A percentile compares a stretch with the other conserved stretches of the same genome.
These are phyloP conservation scores for Linum usitatissimum DNA, from an alignment of 345 rosid genomes.

Conservation along the genomic window DNA sequence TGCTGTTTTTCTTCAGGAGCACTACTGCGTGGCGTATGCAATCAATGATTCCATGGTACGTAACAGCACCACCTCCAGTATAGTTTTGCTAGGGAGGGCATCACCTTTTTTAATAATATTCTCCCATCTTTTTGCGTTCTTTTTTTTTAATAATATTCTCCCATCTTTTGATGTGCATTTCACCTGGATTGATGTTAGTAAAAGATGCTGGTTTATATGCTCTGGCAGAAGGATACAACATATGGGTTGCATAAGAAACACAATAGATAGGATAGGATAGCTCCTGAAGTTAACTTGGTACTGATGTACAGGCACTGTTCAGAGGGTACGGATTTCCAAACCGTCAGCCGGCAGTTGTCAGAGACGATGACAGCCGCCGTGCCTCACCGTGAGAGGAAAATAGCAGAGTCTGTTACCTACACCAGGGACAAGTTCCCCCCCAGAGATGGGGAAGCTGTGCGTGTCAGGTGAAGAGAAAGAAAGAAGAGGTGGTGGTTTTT, in stretches of 20 bases:
- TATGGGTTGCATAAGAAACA: not conserved
- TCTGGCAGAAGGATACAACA: conserved; percentile 3
- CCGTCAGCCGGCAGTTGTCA: conserved; percentile 16
- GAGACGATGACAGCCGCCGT: not conserved
- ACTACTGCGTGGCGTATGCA: conserved; percentile 74
- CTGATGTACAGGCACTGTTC: conserved; percentile 47
- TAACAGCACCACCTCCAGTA: conserved; percentile 12
- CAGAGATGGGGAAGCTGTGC: no score
- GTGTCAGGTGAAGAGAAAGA: no score
- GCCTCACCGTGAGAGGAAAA: conserved; percentile 3
- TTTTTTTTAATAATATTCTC: not conserved
- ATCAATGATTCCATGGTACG: conserved; percentile 83
- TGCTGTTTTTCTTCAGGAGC: conserved; percentile 53
- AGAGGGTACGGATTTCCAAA: conserved; percentile 45
- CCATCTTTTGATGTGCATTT: conserved; percentile 3
- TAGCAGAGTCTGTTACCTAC: no score
- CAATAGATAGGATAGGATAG: not conserved
- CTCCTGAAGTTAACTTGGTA: not conserved
- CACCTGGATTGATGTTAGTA: not conserved
- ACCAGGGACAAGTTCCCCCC: no score
- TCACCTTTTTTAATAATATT: not conserved
- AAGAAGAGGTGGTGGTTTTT: no score
- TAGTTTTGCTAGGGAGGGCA: not conserved
- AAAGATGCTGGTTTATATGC: not conserved
- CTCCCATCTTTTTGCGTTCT: no score